Evolutionary conservation across 2,329 filamentous ascomycete species (phyloP), one percentile per base, ranked within the genome.

Genomic region (Mollisia scopiformis): DNA sequence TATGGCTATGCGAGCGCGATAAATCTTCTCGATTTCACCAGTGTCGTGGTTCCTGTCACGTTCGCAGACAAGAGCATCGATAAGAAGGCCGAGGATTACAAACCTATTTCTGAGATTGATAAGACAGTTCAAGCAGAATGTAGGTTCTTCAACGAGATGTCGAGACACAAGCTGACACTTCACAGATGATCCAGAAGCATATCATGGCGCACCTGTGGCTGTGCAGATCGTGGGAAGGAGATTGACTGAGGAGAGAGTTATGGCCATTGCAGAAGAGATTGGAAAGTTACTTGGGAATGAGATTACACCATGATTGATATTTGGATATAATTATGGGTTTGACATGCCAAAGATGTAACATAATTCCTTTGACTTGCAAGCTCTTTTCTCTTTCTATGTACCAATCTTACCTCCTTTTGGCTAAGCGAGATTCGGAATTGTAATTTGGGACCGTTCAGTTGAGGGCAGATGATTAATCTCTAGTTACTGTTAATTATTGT

Each of bases 1-100:
- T 68, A 68, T 41, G 69, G 62, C 0, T 72, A 71, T 57, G 59
- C 69, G 0, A 67, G 52, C 56, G 64, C 62, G 11, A 62, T 69
- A 7, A 72, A 72, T 49, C 33, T 72, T 28, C 31, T 72, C 1
- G 70, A 74, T 58, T 68, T 70, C 27, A 69, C 77, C 1, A 77
- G 74, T 47, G 76, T 78, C 1, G 76, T 78, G 14, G 72, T 81
- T 0, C 79, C 79, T 0, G 75, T 81, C 3, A 78, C 75, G 0
- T 75, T 73, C 54, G 77, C 76, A 1, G 76, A 80, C 58, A 77
- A 76, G 67, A 61, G 52, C 0, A 55, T 77, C 1, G 78, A 80
- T 59, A 39, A 58, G n/a, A 69, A 67, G 23, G 57, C 69, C 14
- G 56, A 59, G 14, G 55, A 23, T 3, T 71, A 63, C 41, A 59